phyloP scores from a whole-genome alignment of 305 asterid species.

The Andrographis paniculata region DNA sequence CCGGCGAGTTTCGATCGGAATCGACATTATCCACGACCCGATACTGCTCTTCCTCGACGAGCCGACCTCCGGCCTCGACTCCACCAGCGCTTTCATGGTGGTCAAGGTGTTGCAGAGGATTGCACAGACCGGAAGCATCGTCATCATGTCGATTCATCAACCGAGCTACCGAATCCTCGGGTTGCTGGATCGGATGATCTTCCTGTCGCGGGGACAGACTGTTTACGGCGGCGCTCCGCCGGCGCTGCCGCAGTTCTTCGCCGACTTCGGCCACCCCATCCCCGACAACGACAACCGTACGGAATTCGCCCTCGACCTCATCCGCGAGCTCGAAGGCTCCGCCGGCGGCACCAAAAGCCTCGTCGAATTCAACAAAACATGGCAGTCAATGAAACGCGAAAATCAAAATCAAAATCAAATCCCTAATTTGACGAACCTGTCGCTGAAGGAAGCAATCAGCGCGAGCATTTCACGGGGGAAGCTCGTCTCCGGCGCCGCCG shows the following conservation, averaged over 20 bases:
- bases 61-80: conserved; percentile 75
- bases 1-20: conserved; percentile 71
- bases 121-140: conserved; percentile 75
- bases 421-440: conserved; percentile 22
- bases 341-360: conserved; percentile 54
- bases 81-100: conserved; percentile 82
- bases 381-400: conserved; percentile 38
- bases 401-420: not conserved
- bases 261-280: conserved; percentile 72
- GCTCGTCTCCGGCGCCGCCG: conserved; percentile 64
- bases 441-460: conserved; percentile 64
- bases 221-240: conserved; percentile 63
- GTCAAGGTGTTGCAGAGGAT: conserved; percentile 68
- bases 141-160: conserved; percentile 75
- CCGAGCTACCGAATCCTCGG: conserved; percentile 70
- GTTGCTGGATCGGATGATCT: conserved; percentile 49
- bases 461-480: conserved; percentile 81
- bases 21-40: conserved; percentile 74
- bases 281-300: conserved; percentile 60
- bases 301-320: conserved; percentile 64
- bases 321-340: conserved; percentile 68
- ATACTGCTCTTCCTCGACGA: conserved; percentile 60
- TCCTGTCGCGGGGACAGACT: conserved; percentile 58
- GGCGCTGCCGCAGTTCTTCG: conserved; percentile 38
- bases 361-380: conserved; percentile 50